These are phyloP conservation scores for Graphiopsis chlorocephala DNA, from an alignment of 2,329 filamentous ascomycete species.

Conservation along the genomic window DNA sequence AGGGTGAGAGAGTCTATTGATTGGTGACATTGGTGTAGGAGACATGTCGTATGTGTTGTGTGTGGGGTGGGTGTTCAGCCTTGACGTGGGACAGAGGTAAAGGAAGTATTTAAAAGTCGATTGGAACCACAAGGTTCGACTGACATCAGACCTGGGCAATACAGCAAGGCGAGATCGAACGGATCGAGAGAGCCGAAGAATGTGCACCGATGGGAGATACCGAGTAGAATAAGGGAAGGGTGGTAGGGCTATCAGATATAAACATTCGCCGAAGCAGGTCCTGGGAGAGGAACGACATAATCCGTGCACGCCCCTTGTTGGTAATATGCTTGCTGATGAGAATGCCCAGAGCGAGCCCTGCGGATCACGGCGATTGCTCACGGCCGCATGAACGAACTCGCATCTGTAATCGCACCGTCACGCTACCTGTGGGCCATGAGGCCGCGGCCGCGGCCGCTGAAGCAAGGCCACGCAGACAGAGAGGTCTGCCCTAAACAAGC, in stretches of 20 bases:
- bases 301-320: conserved; percentile 10
- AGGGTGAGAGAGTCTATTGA: conserved; percentile 24
- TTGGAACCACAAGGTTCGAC: conserved; percentile 1
- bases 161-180: conserved; percentile 7
- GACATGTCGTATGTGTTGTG: conserved; percentile 8
- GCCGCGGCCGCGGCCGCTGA: conserved; percentile 14
- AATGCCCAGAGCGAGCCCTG: conserved; percentile 14
- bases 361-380: conserved; percentile 17
- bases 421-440: conserved; percentile 1
- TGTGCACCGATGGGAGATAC: conserved; percentile 12
- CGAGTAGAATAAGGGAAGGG: not conserved
- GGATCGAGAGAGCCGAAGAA: conserved; percentile 10
- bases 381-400: conserved; percentile 9
- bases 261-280: conserved; percentile 14
- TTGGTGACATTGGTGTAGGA: conserved; percentile 21
- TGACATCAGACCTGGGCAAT: conserved; percentile 12
- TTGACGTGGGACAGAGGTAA: not conserved
- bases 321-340: conserved; percentile 16
- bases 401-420: conserved; percentile 15
- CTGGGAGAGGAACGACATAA: conserved; percentile 1
- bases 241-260: conserved; percentile 14
- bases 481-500: conserved; percentile 13
- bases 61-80: not conserved
- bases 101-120: conserved; percentile 6
- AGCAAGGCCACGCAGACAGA: conserved; percentile 12